Percentiles rank a stretch among this genome's conserved stretches.
Evolutionary conservation across 129 eudicot genomes (phyloP).

Genomic region (Helianthus tuberosus): DNA sequence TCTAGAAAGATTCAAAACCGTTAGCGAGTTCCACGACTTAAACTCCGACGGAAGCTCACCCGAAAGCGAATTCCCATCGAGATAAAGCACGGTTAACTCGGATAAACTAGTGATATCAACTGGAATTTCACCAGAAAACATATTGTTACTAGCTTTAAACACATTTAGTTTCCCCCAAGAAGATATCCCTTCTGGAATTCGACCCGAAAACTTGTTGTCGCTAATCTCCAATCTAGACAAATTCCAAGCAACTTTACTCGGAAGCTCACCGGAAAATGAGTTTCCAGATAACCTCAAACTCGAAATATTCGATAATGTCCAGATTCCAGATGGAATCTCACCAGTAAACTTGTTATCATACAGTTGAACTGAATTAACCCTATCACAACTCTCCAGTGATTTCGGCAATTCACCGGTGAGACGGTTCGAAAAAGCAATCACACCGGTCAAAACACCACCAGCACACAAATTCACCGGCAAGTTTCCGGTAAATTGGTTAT

Average conservation of each 20-base stretch:
- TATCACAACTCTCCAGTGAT: constrained; percentile 55
- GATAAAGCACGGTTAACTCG: constrained; percentile 49
- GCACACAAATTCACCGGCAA: constrained; percentile 73
- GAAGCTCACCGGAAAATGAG: constrained; percentile 75
- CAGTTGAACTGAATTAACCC: constrained; percentile 49
- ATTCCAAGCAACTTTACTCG: constrained; percentile 59
- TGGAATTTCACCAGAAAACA: constrained; percentile 77
- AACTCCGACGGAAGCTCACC: constrained; percentile 68
- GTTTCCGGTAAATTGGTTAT: constrained; percentile 65
- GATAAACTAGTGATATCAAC: constrained; percentile 55
- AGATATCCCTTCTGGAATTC: constrained; percentile 50
- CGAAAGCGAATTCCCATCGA: constrained; percentile 78
- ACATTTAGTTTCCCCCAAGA: constrained; percentile 68
- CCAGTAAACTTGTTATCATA: constrained; percentile 64
- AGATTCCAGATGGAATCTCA: constrained; percentile 62
- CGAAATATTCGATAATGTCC: constrained; percentile 45
- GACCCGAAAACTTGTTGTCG: constrained; percentile 78
- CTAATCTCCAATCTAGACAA: constrained; percentile 66
- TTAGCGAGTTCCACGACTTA: constrained; percentile 68
- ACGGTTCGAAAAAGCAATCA: constrained; percentile 65
- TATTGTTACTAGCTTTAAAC: constrained; percentile 72
- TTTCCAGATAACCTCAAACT: constrained; percentile 54
- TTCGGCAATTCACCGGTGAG: constrained; percentile 70
- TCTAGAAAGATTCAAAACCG: constrained; percentile 59
- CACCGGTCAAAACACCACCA: constrained; percentile 48